Percentiles rank a stretch among this genome's conserved stretches.
These are phyloP conservation scores for Claviceps capensis DNA, from an alignment of 2,329 filamentous ascomycete species.

Conservation along the genomic window DNA sequence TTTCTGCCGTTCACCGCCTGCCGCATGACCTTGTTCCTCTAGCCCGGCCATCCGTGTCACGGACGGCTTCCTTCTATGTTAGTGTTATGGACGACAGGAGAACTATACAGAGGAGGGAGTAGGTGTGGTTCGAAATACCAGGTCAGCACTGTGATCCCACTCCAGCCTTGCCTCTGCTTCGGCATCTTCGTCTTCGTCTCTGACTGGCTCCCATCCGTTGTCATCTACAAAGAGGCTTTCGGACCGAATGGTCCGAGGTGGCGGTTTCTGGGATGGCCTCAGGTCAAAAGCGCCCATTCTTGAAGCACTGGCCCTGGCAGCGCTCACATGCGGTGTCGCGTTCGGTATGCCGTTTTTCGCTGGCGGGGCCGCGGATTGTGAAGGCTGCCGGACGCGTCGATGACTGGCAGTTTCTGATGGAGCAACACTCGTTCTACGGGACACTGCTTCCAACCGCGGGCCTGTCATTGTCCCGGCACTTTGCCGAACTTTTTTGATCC, in stretches of 20 bases:
- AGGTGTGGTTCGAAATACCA: slow-evolving; percentile 29
- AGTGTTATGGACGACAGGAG: slow-evolving; percentile 10
- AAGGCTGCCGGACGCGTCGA: slow-evolving; percentile 10
- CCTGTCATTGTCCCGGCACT: slow-evolving; percentile 18
- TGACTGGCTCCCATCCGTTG: slow-evolving; percentile 61
- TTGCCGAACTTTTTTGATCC: slow-evolving; percentile 33
- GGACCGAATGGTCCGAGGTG: slow-evolving; percentile 43
- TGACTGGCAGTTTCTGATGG: slow-evolving; percentile 19
- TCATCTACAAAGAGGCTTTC: slow-evolving; percentile 67
- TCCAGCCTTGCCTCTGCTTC: slow-evolving; percentile 54
- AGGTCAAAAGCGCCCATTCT: slow-evolving; percentile 27
- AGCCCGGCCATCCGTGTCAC: slow-evolving; percentile 29
- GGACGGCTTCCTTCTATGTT: slow-evolving; percentile 28
- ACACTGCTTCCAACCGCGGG: slow-evolving; percentile 33
- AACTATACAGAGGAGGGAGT: background rate
- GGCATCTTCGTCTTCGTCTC: slow-evolving; percentile 44
- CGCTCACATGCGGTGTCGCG: slow-evolving; percentile 19
- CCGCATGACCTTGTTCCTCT: slow-evolving; percentile 14
- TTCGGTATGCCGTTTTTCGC: slow-evolving; percentile 10
- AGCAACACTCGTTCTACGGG: slow-evolving; percentile 28
- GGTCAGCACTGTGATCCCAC: slow-evolving; percentile 58
- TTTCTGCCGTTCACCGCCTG: slow-evolving; percentile 10
- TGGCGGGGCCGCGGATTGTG: background rate
- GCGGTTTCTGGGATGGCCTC: slow-evolving; percentile 39
- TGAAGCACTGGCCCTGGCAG: slow-evolving; percentile 21